Conservation (phyloP, 1,139 yeast genomes). For the Blastobotrys indianensis region DNA sequence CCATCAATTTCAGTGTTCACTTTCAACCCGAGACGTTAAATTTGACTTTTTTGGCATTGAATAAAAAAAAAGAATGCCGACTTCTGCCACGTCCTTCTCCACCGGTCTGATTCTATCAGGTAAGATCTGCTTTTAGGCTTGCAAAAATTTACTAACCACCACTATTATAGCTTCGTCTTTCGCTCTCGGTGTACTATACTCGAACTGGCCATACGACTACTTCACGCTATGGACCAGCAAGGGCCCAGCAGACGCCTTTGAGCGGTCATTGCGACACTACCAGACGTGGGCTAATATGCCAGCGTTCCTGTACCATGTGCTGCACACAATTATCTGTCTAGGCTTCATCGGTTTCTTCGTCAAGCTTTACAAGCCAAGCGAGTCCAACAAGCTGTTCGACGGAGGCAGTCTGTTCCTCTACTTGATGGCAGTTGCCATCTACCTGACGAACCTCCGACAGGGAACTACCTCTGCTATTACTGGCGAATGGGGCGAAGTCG, state of each 20-base stretch:
- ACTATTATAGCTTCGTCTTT: slow-evolving; percentile 49
- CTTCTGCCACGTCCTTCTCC: slow-evolving; percentile 31
- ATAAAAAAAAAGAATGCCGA: slow-evolving; percentile 24
- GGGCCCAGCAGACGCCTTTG: slow-evolving; percentile 50
- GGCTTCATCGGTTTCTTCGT: slow-evolving; percentile 71
- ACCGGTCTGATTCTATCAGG: slow-evolving; percentile 33
- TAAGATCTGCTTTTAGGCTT: slow-evolving; percentile 15
- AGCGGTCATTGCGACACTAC: slow-evolving; percentile 65
- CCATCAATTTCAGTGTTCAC: no score
- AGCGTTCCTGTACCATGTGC: slow-evolving; percentile 48
- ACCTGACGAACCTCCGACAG: slow-evolving; percentile 77
- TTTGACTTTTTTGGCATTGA: background rate
- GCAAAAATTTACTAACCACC: background rate
- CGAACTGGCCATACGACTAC: slow-evolving; percentile 78
- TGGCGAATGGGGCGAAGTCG: slow-evolving; percentile 93
- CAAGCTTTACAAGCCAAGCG: slow-evolving; percentile 79
- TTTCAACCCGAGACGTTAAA: no score
- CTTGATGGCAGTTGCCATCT: slow-evolving; percentile 68
- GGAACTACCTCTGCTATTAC: slow-evolving; percentile 66
- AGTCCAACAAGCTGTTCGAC: slow-evolving; percentile 80
- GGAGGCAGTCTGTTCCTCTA: slow-evolving; percentile 74
- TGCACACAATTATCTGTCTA: slow-evolving; percentile 52
- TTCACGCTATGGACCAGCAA: slow-evolving; percentile 61
- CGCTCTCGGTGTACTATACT: slow-evolving; percentile 70
- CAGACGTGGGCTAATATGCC: slow-evolving; percentile 65